phyloP scores from a whole-genome alignment of 208 protist species.

The Blechomonas ayalai region DNA sequence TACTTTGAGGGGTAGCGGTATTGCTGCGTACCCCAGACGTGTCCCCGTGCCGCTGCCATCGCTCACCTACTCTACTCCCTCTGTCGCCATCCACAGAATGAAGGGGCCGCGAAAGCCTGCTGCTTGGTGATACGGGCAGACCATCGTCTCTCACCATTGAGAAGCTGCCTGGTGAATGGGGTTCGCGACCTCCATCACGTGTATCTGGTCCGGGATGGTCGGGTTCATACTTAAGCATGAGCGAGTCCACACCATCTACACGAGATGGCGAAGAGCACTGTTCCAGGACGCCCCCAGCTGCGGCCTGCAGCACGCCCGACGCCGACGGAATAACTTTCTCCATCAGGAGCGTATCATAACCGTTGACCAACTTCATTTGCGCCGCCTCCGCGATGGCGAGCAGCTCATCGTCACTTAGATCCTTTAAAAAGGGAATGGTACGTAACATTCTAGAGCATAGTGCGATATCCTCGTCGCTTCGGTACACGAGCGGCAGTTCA shows the following conservation, averaged over 20 bases:
- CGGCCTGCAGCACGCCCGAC: neutral
- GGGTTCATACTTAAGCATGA: too few species aligned
- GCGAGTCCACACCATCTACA: neutral
- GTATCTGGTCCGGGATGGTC: too few species aligned
- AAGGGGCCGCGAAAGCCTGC: too few species aligned
- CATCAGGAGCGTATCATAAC: slow-evolving; percentile 10
- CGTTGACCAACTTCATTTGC: slow-evolving; percentile 18
- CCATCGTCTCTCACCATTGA: too few species aligned
- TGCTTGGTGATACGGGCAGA: too few species aligned
- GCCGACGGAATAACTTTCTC: slow-evolving; percentile 1
- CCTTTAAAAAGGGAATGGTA: slow-evolving; percentile 28
- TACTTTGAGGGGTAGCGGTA: too few species aligned
- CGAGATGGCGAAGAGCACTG: neutral
- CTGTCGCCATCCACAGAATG: neutral
- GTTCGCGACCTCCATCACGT: too few species aligned
- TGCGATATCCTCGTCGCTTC: slow-evolving; percentile 28
- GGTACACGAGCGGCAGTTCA: slow-evolving; percentile 49
- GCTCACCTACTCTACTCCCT: too few species aligned
- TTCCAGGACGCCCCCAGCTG: slow-evolving; percentile 5
- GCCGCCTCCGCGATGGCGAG: slow-evolving; percentile 40
- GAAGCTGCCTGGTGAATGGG: too few species aligned
- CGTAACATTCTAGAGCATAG: slow-evolving; percentile 35
- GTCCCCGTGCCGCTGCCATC: too few species aligned
- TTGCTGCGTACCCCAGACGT: too few species aligned
- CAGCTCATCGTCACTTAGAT: slow-evolving; percentile 46